Conservation (phyloP, 208 protist species). For the Leishmania major region DNA sequence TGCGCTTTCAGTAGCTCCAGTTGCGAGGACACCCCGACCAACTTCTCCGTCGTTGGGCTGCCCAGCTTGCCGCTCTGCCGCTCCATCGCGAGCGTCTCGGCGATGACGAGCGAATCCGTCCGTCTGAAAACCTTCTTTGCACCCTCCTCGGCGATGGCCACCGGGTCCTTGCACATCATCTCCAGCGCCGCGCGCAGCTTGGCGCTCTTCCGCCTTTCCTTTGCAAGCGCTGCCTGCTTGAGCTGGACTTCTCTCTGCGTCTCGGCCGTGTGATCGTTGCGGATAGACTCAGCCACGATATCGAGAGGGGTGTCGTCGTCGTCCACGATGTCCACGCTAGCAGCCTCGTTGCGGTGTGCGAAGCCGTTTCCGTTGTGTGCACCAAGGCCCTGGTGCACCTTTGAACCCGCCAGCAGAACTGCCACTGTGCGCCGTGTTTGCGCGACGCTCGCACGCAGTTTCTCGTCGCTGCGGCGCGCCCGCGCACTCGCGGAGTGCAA, state of each 20-base stretch:
- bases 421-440: conserved; percentile 38
- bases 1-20: conserved; percentile 11
- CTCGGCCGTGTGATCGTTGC: conserved; percentile 28
- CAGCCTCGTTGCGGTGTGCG: not conserved
- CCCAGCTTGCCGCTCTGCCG: conserved; percentile 4
- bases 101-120: not conserved
- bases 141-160: conserved; percentile 15
- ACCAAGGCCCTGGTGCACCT: conserved; percentile 6
- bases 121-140: not conserved
- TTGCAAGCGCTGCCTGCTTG: conserved; percentile 22
- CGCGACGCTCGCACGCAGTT: conserved; percentile 48
- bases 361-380: not conserved
- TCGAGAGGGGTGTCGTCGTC: conserved; percentile 32
- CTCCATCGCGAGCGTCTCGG: not conserved
- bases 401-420: conserved; percentile 27
- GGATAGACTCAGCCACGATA: conserved; percentile 41
- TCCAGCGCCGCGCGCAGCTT: conserved; percentile 20
- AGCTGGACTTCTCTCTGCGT: conserved; percentile 8
- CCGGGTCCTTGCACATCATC: conserved; percentile 9
- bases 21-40: conserved; percentile 6
- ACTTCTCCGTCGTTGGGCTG: conserved; percentile 19
- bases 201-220: conserved; percentile 10
- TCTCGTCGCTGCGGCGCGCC: conserved; percentile 10
- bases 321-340: conserved; percentile 1
- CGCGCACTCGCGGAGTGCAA: not conserved